Evolutionary conservation across 441 rosid species (phyloP), one percentile per base, ranked within the genome.

Genomic region (Arabidopsis hybrid): DNA sequence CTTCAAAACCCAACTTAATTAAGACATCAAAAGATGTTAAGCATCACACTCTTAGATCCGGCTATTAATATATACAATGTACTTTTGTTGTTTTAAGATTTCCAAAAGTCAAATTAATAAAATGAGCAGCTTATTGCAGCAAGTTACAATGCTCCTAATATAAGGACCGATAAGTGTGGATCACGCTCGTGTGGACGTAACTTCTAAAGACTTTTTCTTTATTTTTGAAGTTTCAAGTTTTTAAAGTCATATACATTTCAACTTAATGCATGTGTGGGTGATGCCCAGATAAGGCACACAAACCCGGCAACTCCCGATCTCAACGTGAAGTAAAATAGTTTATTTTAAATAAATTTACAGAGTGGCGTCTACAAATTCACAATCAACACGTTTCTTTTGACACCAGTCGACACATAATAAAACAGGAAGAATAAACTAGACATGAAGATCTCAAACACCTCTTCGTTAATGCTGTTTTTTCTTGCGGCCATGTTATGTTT

Each of bases 141-240:
- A 61, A 43, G 60, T 3, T 32, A 14, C 60, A 13, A 4, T 32
- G 36, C n/a, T 65, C 21, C 32, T 31, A 31, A 31, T 31, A 6
- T 49, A 4, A 7, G 2, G 49, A 66, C 60, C 51, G 51, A 67
- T 50, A 67, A 29, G 40, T 26, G 51, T 67, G 61, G 71, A 67
- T 67, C 72, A 42, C n/a, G 61, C 61, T 53, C 71, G 29, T 53
- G 39, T 53, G 50, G 26, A 53, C 8, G 51, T 46, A 14, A 46
- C 7, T 49, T 10, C 12, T 39, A 39, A 39, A 39, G 43, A 8
- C 29, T 49, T 49, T 49, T 49, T 49, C 8, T 49, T 17, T 17
- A 49, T 49, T 49, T 49, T 49, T 2, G 6, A 17, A 49, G 29
- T 49, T 7, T 17, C 53, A 49, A 14, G 7, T 7, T 14, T 16